phyloP scores from a whole-genome alignment of 176 grass and related monocot species.

The Lolium perenne region DNA sequence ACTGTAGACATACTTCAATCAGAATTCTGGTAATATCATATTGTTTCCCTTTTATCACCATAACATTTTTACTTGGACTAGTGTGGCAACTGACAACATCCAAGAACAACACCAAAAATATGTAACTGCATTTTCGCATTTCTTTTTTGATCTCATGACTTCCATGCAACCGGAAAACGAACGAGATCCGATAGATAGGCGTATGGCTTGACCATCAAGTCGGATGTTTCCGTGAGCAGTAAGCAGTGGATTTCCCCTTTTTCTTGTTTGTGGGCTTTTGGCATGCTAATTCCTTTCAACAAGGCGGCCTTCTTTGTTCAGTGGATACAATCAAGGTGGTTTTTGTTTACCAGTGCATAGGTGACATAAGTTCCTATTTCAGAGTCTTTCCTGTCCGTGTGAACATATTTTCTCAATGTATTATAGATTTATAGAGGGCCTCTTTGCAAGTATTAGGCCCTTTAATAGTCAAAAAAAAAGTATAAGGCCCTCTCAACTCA shows the following conservation, averaged over 20 bases:
- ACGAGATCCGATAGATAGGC: not conserved
- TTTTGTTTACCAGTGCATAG: not conserved
- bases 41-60: not conserved
- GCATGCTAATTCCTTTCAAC: not conserved
- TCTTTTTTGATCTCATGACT: not conserved
- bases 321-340: not conserved
- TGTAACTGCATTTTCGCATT: not conserved
- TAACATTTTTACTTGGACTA: not conserved
- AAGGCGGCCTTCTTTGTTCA: not conserved
- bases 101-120: not conserved
- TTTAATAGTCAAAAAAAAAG: no score
- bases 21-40: not conserved
- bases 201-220: not conserved
- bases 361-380: no score
- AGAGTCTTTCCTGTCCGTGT: not conserved
- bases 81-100: not conserved
- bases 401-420: not conserved
- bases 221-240: not conserved
- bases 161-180: not conserved
- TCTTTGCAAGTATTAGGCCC: not conserved
- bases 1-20: not conserved
- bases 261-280: not conserved
- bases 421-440: not conserved
- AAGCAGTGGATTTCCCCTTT: not conserved
- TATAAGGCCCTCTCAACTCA: not conserved